Evolutionary conservation across 805 yeast species (phyloP).

Genomic region (Candida broadrunensis): DNA sequence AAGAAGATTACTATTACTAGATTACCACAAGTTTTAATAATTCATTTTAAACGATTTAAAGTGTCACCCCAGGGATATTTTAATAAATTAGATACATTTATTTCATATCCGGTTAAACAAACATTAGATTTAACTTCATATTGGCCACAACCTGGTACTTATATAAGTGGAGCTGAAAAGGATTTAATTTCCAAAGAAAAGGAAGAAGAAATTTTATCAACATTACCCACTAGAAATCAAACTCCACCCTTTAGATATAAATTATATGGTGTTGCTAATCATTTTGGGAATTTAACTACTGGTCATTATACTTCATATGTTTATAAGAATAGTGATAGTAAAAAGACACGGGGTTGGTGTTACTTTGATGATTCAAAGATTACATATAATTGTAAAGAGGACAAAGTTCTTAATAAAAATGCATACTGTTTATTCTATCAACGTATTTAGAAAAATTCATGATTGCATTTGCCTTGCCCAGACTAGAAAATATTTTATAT

Average conservation of each 20-base stretch:
- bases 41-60: slow-evolving; percentile 82
- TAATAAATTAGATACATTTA: slow-evolving; percentile 60
- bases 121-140: slow-evolving; percentile 62
- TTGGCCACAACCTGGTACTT: slow-evolving; percentile 59
- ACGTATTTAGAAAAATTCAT: slow-evolving; percentile 38
- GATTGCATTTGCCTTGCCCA: too few species aligned
- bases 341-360: slow-evolving; percentile 63
- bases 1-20: slow-evolving; percentile 73
- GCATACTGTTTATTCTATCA: slow-evolving; percentile 84
- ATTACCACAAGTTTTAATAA: slow-evolving; percentile 73
- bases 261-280: slow-evolving; percentile 79
- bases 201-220: slow-evolving; percentile 44
- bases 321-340: slow-evolving; percentile 46
- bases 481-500: too few species aligned
- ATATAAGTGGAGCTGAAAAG: slow-evolving; percentile 11
- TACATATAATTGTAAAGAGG: slow-evolving; percentile 46
- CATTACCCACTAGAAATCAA: slow-evolving; percentile 69
- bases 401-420: slow-evolving; percentile 61
- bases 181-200: slow-evolving; percentile 30
- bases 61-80: slow-evolving; percentile 42
- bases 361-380: slow-evolving; percentile 78
- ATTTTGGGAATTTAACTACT: slow-evolving; percentile 74
- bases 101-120: slow-evolving; percentile 60
- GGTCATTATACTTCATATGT: slow-evolving; percentile 90
- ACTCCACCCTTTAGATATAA: slow-evolving; percentile 75